Conservation (phyloP, 2,329 filamentous ascomycete species). For the Zymoseptoria crescenta region DNA sequence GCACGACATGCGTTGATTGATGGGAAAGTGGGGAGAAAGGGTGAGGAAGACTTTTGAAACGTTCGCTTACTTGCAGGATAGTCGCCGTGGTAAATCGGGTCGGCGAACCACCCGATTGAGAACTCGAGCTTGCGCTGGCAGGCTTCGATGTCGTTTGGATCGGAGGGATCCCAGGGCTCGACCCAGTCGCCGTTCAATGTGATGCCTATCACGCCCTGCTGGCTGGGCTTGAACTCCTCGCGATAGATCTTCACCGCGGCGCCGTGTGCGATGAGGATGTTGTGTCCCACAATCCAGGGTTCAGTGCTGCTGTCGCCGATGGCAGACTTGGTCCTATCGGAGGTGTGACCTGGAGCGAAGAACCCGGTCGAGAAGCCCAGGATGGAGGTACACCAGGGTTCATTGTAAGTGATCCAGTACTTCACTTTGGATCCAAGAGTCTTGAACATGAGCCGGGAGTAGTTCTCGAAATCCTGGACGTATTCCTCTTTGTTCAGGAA, state of each 20-base stretch:
- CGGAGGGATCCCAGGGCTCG: constrained; percentile 73
- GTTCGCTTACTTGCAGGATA: constrained; percentile 58
- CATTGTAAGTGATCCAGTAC: constrained; percentile 55
- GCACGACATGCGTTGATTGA: not conserved
- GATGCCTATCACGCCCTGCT: constrained; percentile 75
- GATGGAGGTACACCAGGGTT: constrained; percentile 51
- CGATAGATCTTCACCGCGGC: constrained; percentile 74
- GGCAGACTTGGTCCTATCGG: constrained; percentile 61
- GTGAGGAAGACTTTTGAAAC: not conserved
- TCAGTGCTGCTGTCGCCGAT: constrained; percentile 69
- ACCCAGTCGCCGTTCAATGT: constrained; percentile 67
- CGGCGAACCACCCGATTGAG: constrained; percentile 79
- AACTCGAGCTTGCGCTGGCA: constrained; percentile 78
- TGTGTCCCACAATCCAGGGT: constrained; percentile 77
- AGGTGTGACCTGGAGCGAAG: constrained; percentile 76
- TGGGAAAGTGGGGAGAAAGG: not conserved
- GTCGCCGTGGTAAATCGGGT: constrained; percentile 76
- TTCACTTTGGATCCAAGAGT: constrained; percentile 66
- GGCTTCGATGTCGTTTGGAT: constrained; percentile 67
- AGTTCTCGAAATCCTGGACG: constrained; percentile 70
- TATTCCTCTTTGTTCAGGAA: constrained; percentile 76
- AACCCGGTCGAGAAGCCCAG: constrained; percentile 70
- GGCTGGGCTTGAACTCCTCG: constrained; percentile 66
- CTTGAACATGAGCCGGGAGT: constrained; percentile 68
- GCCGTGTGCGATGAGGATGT: constrained; percentile 70